phyloP scores from a whole-genome alignment of 768 basidiomycete species.

The Termitomyces sp. region DNA sequence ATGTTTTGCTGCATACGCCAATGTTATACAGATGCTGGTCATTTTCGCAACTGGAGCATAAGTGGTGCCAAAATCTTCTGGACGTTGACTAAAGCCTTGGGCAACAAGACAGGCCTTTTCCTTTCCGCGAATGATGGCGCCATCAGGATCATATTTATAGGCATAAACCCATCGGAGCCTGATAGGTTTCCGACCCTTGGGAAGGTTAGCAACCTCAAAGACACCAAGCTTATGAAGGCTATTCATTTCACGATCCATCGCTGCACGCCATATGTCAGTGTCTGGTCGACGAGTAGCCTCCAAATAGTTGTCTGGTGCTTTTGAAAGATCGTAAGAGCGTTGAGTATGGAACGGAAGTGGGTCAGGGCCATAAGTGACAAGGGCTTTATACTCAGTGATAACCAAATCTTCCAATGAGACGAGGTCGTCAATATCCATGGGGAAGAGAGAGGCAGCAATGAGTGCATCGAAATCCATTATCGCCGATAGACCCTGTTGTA shows the following conservation, averaged over 20 bases:
- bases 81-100: constrained; percentile 21
- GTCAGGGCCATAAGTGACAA: not conserved
- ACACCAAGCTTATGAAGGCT: constrained; percentile 19
- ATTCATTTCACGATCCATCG: constrained; percentile 20
- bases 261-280: constrained; percentile 17
- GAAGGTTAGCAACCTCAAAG: constrained; percentile 22
- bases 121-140: constrained; percentile 23
- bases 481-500: not conserved
- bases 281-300: constrained; percentile 18
- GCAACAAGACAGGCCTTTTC: constrained; percentile 27
- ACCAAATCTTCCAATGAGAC: not conserved
- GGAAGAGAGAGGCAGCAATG: not conserved
- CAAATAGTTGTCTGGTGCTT: constrained; percentile 14
- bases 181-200: constrained; percentile 24
- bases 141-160: constrained; percentile 34
- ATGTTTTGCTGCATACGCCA: constrained; percentile 1
- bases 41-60: constrained; percentile 16
- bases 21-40: constrained; percentile 14
- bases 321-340: not conserved
- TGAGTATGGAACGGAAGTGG: not conserved
- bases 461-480: not conserved
- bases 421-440: not conserved
- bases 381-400: not conserved
- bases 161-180: constrained; percentile 30
- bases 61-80: constrained; percentile 27